Evolutionary conservation across 2,329 filamentous ascomycete genomes (phyloP).

Genomic region (Nothomitra cinnamomea): DNA sequence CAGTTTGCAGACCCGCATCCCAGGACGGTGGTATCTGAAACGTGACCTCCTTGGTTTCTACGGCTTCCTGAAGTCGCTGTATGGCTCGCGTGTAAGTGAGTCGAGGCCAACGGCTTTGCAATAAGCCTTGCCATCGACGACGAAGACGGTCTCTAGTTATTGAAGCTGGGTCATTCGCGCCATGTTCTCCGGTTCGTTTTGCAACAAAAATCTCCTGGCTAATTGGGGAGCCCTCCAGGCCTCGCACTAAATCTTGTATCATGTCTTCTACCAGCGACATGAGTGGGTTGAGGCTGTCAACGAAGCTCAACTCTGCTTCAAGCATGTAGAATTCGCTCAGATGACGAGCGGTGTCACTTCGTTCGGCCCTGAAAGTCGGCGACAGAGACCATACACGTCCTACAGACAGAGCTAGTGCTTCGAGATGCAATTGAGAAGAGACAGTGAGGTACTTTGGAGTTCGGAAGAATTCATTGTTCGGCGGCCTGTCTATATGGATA

Average conservation of each 20-base stretch:
- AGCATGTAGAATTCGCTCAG: slow-evolving; percentile 98
- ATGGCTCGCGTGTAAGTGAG: slow-evolving; percentile 74
- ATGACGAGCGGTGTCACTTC: slow-evolving; percentile 83
- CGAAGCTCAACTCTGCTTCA: slow-evolving; percentile 76
- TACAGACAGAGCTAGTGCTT: slow-evolving; percentile 75
- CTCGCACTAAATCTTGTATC: slow-evolving; percentile 40
- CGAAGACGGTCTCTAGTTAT: slow-evolving; percentile 36
- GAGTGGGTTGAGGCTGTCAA: slow-evolving; percentile 48
- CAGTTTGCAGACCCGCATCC: slow-evolving; percentile 62
- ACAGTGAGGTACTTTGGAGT: slow-evolving; percentile 89
- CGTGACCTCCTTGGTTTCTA: slow-evolving; percentile 26
- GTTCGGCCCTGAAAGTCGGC: slow-evolving; percentile 84
- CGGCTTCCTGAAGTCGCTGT: slow-evolving; percentile 42
- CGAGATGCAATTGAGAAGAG: slow-evolving; percentile 83
- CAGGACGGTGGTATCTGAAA: slow-evolving; percentile 58
- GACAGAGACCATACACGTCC: slow-evolving; percentile 88
- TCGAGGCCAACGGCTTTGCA: slow-evolving; percentile 49
- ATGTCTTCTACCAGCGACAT: slow-evolving; percentile 71
- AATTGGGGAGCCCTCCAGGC: slow-evolving; percentile 31
- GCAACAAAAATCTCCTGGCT: slow-evolving; percentile 33
- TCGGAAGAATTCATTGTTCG: slow-evolving; percentile 50
- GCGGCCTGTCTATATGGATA: slow-evolving; percentile 16
- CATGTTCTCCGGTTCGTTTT: slow-evolving; percentile 22
- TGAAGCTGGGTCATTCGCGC: slow-evolving; percentile 17
- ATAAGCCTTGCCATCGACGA: slow-evolving; percentile 56